Evolutionary conservation across 805 yeast species (phyloP), one percentile per base, ranked within the genome.

Genomic region (Candida nanaspora): DNA sequence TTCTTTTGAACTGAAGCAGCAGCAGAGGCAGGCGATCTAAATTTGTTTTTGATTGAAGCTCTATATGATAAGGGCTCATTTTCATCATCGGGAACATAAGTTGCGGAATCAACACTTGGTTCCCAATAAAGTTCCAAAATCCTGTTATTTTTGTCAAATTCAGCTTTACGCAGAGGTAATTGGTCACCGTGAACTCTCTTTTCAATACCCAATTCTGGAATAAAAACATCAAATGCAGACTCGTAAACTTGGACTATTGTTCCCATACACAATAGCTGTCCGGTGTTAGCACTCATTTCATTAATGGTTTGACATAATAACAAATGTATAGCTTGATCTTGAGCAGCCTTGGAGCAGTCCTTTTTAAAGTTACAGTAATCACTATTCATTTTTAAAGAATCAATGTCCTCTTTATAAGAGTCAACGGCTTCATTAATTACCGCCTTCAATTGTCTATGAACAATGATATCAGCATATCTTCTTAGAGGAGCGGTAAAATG

Each of bases 151-250:
- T 82, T 84, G 59, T 86, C 89, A 59, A 84, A 93, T 60, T 93
- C 98, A 5, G 97, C 98, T 61, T 88, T 89, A 20, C 77, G 77
- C 46, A 91, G 69, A 10, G 98, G 98, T 41, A 93, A 69, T 63
- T 93, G 98, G 63, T 93, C 98, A 22, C 98, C 97, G 56, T 93
- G 98, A 19, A 89, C 96, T 54, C 97, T 74, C 62, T 89, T 89
- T 58, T 89, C 97, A 51, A 89, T 84, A 34, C 97, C 97, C 65
- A 88, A 83, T 49, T 87, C 96, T 2, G 96, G 96, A 46, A 89
- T 70, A 49, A 84, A 77, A 3, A 89, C 91, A 60, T 93, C 98
- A 65, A 93, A 93, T 2, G 98, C 86, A 1, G 96, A 86, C 62
- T 93, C 98, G 59, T 91, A 89, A 9, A 91, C 97, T 60, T 88